Percentiles rank a stretch among this genome's conserved stretches.
These are phyloP conservation scores for Trichoderma atroviride DNA, from an alignment of 2,329 filamentous ascomycete genomes.

Conservation along the genomic window DNA sequence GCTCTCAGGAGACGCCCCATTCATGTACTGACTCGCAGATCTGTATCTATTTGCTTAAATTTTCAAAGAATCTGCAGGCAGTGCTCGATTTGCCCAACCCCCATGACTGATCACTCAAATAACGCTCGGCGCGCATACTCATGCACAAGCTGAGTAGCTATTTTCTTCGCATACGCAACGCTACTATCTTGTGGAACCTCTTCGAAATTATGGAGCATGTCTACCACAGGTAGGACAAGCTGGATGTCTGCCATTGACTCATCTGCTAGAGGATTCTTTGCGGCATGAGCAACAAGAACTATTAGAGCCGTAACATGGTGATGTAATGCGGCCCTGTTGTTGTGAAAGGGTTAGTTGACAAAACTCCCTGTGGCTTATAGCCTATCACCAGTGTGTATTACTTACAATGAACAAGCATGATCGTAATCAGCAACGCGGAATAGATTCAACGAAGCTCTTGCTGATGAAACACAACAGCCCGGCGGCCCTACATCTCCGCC, in stretches of 20 bases:
- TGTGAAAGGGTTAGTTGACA: not conserved
- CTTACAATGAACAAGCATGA: conserved; percentile 12
- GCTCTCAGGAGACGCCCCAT: not conserved
- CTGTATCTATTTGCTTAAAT: no score
- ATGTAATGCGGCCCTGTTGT: not conserved
- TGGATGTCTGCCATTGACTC: conserved; percentile 15
- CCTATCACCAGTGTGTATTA: not conserved
- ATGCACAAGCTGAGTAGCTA: conserved; percentile 14
- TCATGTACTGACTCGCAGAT: not conserved
- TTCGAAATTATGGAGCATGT: conserved; percentile 7
- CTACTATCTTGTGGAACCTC: not conserved
- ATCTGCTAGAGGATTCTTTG: not conserved
- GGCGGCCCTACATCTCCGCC: not conserved
- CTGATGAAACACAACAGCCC: not conserved
- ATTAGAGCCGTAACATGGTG: not conserved
- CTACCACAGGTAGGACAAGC: conserved; percentile 2
- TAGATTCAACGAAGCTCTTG: conserved; percentile 9
- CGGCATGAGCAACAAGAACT: not conserved
- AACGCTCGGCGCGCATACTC: conserved; percentile 7
- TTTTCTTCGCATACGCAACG: not conserved
- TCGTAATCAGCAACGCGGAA: not conserved
- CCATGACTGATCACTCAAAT: not conserved
- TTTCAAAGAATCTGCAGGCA: not conserved
- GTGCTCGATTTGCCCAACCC: not conserved
- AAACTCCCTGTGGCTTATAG: not conserved